These are phyloP conservation scores for Pleurotus giganteus DNA, from an alignment of 768 basidiomycete genomes.

Conservation along the genomic window DNA sequence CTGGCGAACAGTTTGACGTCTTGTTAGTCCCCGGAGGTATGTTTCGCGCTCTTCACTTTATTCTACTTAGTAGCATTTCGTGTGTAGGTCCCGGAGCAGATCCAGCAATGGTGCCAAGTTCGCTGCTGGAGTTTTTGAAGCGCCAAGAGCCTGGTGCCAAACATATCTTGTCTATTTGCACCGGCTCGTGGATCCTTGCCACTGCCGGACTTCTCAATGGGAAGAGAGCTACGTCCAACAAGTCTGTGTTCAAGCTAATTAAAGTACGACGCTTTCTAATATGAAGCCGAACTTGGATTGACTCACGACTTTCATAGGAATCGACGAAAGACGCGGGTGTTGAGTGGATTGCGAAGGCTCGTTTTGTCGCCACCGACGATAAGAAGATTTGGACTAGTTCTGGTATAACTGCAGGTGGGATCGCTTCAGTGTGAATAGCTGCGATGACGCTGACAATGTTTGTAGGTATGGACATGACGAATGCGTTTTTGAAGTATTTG, in stretches of 20 bases:
- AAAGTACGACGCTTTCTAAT: constrained; percentile 16
- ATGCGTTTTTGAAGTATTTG: constrained; percentile 23
- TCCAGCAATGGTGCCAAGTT: no score
- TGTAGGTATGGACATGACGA: constrained; percentile 27
- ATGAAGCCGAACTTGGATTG: neutral
- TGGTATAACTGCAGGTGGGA: constrained; percentile 27
- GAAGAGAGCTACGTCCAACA: constrained; percentile 36
- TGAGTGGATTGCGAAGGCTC: constrained; percentile 27
- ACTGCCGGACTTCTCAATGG: constrained; percentile 29
- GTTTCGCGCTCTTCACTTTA: neutral
- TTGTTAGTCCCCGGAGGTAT: constrained; percentile 5
- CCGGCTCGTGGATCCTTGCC: constrained; percentile 29
- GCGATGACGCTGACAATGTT: neutral
- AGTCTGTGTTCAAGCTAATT: constrained; percentile 23
- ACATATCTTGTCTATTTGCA: constrained; percentile 33
- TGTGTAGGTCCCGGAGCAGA: neutral
- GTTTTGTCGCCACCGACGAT: constrained; percentile 28
- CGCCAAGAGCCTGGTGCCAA: constrained; percentile 24
- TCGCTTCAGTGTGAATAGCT: neutral
- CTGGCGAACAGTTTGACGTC: constrained; percentile 4
- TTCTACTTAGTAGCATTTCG: neutral
- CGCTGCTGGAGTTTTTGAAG: constrained; percentile 22
- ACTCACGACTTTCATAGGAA: neutral
- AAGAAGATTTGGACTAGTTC: constrained; percentile 31
- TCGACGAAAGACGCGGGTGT: constrained; percentile 14